These are phyloP conservation scores for Colletotrichum incanum DNA, from an alignment of 2,329 filamentous ascomycete genomes.

Conservation along the genomic window DNA sequence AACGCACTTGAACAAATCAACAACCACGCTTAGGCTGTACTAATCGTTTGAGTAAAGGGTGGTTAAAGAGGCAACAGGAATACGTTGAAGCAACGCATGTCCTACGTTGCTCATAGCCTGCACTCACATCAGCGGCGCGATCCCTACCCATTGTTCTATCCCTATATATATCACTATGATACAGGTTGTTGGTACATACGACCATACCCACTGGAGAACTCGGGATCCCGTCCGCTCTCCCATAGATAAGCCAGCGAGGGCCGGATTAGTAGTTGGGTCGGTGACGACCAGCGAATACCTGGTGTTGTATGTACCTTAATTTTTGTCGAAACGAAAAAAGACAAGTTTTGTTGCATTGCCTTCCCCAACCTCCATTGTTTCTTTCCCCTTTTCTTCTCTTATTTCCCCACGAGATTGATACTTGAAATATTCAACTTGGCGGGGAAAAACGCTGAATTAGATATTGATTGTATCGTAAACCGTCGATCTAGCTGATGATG, in stretches of 20 bases:
- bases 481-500: neutral
- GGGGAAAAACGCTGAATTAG: neutral
- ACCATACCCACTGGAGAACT: slow-evolving; percentile 12
- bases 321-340: neutral
- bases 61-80: neutral
- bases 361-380: neutral
- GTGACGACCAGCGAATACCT: slow-evolving; percentile 11
- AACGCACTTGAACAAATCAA: neutral
- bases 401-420: too few relatives aligned
- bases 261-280: slow-evolving; percentile 13
- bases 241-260: too few relatives aligned
- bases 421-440: neutral
- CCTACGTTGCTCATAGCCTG: too few relatives aligned
- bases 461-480: neutral
- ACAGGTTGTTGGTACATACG: too few relatives aligned
- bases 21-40: neutral
- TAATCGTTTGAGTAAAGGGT: neutral
- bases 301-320: neutral
- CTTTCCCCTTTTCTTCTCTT: neutral
- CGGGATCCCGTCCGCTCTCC: slow-evolving; percentile 10
- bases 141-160: too few relatives aligned
- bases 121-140: too few relatives aligned
- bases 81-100: neutral
- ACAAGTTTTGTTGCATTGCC: too few relatives aligned
- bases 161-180: too few relatives aligned